phyloP scores from a whole-genome alignment of 1,284 basidiomycete species.

The Rhizoctonia solani region DNA sequence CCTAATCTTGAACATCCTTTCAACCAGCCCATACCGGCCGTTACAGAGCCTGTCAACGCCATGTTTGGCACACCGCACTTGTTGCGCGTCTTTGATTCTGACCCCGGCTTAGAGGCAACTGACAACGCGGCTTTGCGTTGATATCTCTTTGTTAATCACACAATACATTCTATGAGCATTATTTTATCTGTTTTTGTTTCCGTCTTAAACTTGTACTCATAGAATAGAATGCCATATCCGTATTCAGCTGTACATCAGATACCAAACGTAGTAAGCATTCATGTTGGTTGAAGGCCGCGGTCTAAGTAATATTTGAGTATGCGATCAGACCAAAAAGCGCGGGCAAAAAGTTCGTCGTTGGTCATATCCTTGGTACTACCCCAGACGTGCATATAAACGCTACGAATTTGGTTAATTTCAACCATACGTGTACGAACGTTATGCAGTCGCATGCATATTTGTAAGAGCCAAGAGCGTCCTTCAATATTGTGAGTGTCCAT shows the following conservation, averaged over 20 bases:
- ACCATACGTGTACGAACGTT: not conserved
- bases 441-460: not conserved
- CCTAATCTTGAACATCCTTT: not conserved
- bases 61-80: too few relatives aligned
- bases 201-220: not conserved
- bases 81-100: too few relatives aligned
- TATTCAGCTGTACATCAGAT: not conserved
- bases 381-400: not conserved
- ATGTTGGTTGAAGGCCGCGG: not conserved
- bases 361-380: not conserved
- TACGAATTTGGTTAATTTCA: not conserved
- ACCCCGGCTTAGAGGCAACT: too few relatives aligned
- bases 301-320: not conserved
- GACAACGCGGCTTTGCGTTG: not conserved
- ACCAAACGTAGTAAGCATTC: not conserved
- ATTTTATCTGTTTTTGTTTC: not conserved
- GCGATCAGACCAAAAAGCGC: not conserved
- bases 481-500: slow-evolving; percentile 42
- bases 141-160: not conserved
- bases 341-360: not conserved
- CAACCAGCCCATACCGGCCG: not conserved
- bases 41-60: too few relatives aligned
- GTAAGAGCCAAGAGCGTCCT: not conserved
- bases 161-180: not conserved
- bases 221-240: not conserved